Evolutionary conservation across 805 yeast genomes (phyloP).

Genomic region (Lipomyces starkeyi): DNA sequence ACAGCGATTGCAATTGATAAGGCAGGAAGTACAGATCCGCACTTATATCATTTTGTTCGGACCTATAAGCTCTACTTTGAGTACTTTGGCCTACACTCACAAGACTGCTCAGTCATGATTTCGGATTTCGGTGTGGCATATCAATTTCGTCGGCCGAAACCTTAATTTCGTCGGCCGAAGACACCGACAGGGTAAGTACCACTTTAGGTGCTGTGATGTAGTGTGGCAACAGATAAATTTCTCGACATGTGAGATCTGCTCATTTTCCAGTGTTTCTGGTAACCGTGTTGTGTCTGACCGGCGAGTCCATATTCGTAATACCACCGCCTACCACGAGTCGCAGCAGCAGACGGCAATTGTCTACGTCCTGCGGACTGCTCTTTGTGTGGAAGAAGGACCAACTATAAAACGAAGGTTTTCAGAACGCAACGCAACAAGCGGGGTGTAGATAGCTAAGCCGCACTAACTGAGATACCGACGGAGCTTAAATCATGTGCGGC

Average conservation of each 20-base stretch:
- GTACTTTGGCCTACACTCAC: background rate
- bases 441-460: too few species aligned
- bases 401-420: too few species aligned
- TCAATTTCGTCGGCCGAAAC: conserved; percentile 7
- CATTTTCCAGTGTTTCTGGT: conserved; percentile 2
- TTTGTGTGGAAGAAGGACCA: too few species aligned
- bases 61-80: background rate
- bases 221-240: too few species aligned
- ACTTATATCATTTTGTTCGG: background rate
- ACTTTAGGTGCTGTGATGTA: background rate
- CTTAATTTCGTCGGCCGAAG: conserved; percentile 7
- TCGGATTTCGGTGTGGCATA: conserved; percentile 1
- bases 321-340: background rate
- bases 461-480: too few species aligned
- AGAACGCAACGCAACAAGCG: too few species aligned
- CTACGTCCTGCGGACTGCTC: background rate
- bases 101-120: background rate
- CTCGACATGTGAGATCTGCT: background rate
- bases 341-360: conserved; percentile 1
- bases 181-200: conserved; percentile 3
- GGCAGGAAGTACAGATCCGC: conserved; percentile 3
- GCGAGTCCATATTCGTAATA: conserved; percentile 5
- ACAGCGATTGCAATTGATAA: background rate
- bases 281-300: conserved; percentile 5
- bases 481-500: too few species aligned